Evolutionary conservation across 1,284 basidiomycete genomes (phyloP).

Genomic region (Ustilago bromivora): DNA sequence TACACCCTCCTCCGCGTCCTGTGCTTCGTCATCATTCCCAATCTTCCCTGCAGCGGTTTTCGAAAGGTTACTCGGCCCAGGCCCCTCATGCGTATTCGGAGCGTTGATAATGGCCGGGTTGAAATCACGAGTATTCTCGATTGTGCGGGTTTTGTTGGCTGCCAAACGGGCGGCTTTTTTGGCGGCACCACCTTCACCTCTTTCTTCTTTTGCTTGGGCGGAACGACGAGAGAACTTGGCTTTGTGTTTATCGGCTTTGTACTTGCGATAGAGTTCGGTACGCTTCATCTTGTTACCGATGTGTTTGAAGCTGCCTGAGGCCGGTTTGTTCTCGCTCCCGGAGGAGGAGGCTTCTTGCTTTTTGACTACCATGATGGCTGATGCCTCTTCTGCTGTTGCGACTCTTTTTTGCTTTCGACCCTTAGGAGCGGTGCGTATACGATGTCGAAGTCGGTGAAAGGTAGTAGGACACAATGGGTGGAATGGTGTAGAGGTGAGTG

Average conservation of each 20-base stretch:
- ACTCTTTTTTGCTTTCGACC: not conserved
- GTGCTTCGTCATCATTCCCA: conserved; percentile 11
- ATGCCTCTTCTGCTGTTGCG: not conserved
- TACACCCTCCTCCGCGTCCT: conserved; percentile 46
- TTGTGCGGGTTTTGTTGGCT: conserved; percentile 87
- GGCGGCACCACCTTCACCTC: conserved; percentile 78
- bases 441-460: not conserved
- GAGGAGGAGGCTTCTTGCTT: conserved; percentile 18
- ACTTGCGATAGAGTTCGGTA: conserved; percentile 73
- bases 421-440: not conserved
- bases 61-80: conserved; percentile 69
- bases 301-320: conserved; percentile 60
- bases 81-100: conserved; percentile 68
- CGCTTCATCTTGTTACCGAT: conserved; percentile 70
- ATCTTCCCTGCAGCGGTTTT: conserved; percentile 7
- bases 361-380: conserved; percentile 20
- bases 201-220: conserved; percentile 71
- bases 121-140: conserved; percentile 91
- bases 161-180: conserved; percentile 78
- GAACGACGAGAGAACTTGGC: conserved; percentile 84
- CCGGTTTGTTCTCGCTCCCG: conserved; percentile 19
- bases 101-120: conserved; percentile 79
- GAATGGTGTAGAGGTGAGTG: not conserved
- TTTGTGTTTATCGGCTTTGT: conserved; percentile 83
- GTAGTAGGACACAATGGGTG: not conserved